Conservation (phyloP, 441 rosid species). For the Croton laevigatus region DNA sequence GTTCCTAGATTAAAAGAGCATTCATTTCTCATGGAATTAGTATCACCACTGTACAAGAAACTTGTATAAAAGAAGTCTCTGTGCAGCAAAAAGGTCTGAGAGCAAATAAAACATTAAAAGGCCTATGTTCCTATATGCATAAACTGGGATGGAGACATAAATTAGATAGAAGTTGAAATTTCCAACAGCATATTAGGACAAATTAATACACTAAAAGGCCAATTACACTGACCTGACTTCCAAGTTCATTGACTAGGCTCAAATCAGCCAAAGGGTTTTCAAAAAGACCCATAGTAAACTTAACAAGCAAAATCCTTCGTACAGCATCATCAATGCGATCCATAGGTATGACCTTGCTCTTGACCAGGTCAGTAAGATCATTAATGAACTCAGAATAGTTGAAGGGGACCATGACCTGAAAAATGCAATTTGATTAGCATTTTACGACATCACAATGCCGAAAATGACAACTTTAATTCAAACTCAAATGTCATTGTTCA, state of each 20-base stretch:
- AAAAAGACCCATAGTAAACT: slow-evolving; percentile 59
- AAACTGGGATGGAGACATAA: background rate
- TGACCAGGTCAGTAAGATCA: slow-evolving; percentile 49
- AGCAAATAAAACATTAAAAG: background rate
- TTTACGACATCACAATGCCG: background rate
- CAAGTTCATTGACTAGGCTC: slow-evolving; percentile 49
- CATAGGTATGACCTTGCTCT: slow-evolving; percentile 45
- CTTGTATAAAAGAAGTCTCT: background rate
- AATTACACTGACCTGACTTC: slow-evolving; percentile 46
- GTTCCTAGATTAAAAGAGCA: slow-evolving; percentile 35
- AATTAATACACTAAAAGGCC: background rate
- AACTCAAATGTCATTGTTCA: slow-evolving; percentile 1
- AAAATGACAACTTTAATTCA: slow-evolving; percentile 7
- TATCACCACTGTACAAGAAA: background rate
- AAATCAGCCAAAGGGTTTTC: slow-evolving; percentile 57
- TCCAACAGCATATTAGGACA: background rate
- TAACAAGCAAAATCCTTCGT: slow-evolving; percentile 51
- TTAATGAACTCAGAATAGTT: slow-evolving; percentile 54
- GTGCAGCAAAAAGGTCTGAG: background rate
- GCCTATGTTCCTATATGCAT: background rate
- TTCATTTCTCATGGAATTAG: slow-evolving; percentile 3
- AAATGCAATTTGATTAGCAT: slow-evolving; percentile 1
- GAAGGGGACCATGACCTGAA: slow-evolving; percentile 58
- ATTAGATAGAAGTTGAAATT: background rate
- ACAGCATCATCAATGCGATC: slow-evolving; percentile 73